phyloP scores from a whole-genome alignment of 805 yeast species.

The Maudiozyma turicensis region DNA sequence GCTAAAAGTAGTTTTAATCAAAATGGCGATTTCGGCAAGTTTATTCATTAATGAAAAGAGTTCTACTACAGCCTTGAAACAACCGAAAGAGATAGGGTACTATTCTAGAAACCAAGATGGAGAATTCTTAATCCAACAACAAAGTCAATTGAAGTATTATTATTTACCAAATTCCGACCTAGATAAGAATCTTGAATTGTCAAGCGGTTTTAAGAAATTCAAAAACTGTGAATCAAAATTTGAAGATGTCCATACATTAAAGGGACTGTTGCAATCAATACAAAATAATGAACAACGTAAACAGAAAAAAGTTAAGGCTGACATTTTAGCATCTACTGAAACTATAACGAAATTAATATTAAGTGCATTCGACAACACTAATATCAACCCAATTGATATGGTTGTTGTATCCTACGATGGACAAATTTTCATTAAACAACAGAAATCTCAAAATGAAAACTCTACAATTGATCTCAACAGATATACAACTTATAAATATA shows the following conservation, averaged over 20 bases:
- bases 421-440: conserved; percentile 52
- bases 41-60: conserved; percentile 38
- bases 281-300: conserved; percentile 41
- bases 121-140: conserved; percentile 39
- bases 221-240: conserved; percentile 45
- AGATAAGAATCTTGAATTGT: conserved; percentile 53
- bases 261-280: conserved; percentile 48
- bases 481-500: conserved; percentile 79
- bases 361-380: conserved; percentile 40
- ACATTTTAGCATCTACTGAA: conserved; percentile 80
- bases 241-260: conserved; percentile 33
- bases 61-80: conserved; percentile 59
- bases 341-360: conserved; percentile 58
- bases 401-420: conserved; percentile 68
- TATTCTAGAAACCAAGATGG: conserved; percentile 56
- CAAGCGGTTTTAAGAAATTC: conserved; percentile 54
- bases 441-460: conserved; percentile 5
- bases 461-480: conserved; percentile 29
- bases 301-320: conserved; percentile 38
- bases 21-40: conserved; percentile 24
- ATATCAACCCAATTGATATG: conserved; percentile 45
- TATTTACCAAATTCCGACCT: conserved; percentile 69
- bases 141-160: conserved; percentile 53
- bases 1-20: not conserved
- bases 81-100: conserved; percentile 73